Conservation (phyloP, 768 basidiomycete genomes). For the Pulveroboletus sp. region DNA sequence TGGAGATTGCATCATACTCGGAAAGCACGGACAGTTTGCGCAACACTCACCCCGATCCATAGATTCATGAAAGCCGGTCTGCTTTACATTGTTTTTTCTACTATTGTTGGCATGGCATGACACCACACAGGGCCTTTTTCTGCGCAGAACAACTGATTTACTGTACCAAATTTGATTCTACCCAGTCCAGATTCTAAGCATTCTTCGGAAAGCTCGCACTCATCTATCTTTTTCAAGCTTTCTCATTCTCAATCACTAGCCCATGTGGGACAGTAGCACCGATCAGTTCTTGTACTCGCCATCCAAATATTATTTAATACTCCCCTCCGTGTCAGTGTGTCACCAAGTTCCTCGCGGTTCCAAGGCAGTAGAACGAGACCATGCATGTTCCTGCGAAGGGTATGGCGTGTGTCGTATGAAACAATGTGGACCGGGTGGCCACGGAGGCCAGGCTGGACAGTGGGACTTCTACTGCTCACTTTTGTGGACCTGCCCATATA, state of each 20-base stretch:
- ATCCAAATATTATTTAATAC: constrained; percentile 4
- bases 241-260: background rate
- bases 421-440: background rate
- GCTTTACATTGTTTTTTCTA: constrained; percentile 15
- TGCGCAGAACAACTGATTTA: constrained; percentile 8
- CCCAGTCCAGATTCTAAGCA: constrained; percentile 1
- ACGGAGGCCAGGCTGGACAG: background rate
- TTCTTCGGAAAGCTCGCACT: background rate
- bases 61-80: constrained; percentile 22
- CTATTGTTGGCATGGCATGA: constrained; percentile 9
- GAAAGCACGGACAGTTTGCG: constrained; percentile 19
- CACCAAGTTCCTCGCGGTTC: too few relatives aligned
- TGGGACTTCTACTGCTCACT: constrained; percentile 7
- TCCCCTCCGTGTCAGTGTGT: background rate
- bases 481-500: constrained; percentile 31
- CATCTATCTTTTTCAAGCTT: background rate
- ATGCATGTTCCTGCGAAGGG: too few relatives aligned
- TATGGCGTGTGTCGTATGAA: background rate
- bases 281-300: constrained; percentile 2
- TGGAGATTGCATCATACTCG: constrained; percentile 15
- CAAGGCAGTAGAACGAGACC: too few relatives aligned
- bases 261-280: background rate
- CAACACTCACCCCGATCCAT: constrained; percentile 15
- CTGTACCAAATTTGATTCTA: constrained; percentile 9
- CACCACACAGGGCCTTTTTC: constrained; percentile 2